These are phyloP conservation scores for Grammothele lineata DNA, from an alignment of 768 basidiomycete genomes.

Conservation along the genomic window DNA sequence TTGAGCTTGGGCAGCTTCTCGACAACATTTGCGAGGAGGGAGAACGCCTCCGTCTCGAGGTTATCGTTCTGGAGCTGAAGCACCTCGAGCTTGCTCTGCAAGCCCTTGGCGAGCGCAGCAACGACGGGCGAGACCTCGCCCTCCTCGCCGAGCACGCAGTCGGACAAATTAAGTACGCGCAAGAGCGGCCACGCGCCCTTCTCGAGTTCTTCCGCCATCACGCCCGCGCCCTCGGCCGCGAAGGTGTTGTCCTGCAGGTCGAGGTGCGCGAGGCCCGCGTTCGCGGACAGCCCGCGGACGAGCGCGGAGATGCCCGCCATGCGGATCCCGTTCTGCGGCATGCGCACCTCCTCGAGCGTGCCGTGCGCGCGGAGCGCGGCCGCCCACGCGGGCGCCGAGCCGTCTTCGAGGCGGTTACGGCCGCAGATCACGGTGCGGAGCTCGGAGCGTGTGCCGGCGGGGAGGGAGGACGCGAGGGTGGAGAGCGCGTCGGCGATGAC, in stretches of 20 bases:
- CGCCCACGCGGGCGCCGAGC: constrained; percentile 79
- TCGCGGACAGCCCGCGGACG: constrained; percentile 67
- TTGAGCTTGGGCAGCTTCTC: constrained; percentile 55
- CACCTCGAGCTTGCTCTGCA: constrained; percentile 67
- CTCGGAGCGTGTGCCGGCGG: constrained; percentile 66
- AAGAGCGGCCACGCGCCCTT: constrained; percentile 60
- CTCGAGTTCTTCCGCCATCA: constrained; percentile 56
- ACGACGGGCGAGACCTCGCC: constrained; percentile 72
- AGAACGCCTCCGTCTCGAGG: constrained; percentile 65
- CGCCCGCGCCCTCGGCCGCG: constrained; percentile 51
- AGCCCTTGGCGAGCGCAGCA: constrained; percentile 57
- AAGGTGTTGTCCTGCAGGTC: constrained; percentile 94
- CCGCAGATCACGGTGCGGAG: constrained; percentile 86
- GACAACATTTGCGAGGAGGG: constrained; percentile 64
- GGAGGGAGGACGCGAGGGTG: constrained; percentile 61
- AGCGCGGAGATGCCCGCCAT: constrained; percentile 85
- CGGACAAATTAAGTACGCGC: constrained; percentile 81
- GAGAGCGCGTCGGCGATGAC: constrained; percentile 82
- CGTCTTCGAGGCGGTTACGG: constrained; percentile 92
- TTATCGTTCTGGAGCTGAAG: constrained; percentile 93
- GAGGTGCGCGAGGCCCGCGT: constrained; percentile 62
- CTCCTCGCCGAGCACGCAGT: constrained; percentile 82
- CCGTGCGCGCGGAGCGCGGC: constrained; percentile 84
- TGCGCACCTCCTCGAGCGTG: constrained; percentile 76
- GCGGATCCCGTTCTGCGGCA: constrained; percentile 98